These are phyloP conservation scores for Blumeria hordei DNA, from an alignment of 2,329 filamentous ascomycete species.

Conservation along the genomic window DNA sequence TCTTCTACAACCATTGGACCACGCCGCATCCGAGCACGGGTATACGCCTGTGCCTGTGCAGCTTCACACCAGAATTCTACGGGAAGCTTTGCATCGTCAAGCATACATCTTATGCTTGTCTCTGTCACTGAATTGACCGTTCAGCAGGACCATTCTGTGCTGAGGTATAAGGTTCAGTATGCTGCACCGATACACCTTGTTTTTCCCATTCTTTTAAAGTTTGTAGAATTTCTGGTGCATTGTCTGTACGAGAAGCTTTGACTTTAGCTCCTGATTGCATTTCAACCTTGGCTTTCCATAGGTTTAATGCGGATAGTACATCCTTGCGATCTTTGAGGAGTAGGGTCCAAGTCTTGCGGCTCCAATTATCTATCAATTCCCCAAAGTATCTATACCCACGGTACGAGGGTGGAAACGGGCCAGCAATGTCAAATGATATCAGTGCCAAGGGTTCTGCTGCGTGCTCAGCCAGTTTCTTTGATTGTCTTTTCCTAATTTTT, in stretches of 20 bases:
- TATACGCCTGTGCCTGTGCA: background rate
- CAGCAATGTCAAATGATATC: background rate
- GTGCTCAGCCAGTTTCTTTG: background rate
- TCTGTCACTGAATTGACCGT: background rate
- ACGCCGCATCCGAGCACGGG: background rate
- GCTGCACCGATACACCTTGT: background rate
- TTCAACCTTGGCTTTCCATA: background rate
- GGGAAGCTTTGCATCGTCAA: constrained; percentile 1
- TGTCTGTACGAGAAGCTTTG: background rate
- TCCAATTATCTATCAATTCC: background rate
- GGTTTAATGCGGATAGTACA: background rate
- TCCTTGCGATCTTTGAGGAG: background rate
- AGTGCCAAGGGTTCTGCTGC: background rate
- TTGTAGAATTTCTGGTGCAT: background rate
- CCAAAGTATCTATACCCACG: background rate
- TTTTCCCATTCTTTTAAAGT: background rate
- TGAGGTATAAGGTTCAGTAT: background rate
- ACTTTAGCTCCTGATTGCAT: background rate
- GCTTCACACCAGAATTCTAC: constrained; percentile 1
- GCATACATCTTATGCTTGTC: background rate
- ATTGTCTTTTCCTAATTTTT: constrained; percentile 1
- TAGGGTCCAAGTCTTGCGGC: background rate
- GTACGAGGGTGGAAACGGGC: background rate
- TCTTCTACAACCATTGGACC: background rate
- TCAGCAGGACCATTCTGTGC: background rate